Conservation (phyloP, 108 stramenopile genomes). For the Schizochytrium sp. region DNA sequence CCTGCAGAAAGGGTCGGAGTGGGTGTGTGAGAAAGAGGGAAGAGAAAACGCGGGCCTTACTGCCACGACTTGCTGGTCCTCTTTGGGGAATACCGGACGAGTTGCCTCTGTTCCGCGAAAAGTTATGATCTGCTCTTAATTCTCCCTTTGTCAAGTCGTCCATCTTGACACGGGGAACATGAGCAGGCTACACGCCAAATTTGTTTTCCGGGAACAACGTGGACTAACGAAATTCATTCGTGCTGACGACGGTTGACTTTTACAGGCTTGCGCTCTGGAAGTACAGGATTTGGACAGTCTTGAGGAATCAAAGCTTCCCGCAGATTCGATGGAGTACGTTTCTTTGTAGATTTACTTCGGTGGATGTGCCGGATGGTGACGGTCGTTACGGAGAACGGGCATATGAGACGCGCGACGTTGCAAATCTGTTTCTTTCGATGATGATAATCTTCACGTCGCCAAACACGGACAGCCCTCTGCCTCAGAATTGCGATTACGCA, state of each 20-base stretch:
- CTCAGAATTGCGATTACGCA: not conserved
- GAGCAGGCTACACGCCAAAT: not conserved
- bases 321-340: not conserved
- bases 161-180: not conserved
- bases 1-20: not conserved
- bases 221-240: too few relatives aligned
- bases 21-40: not conserved
- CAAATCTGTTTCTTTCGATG: not conserved
- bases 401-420: not conserved
- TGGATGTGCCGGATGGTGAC: not conserved
- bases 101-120: not conserved
- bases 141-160: not conserved
- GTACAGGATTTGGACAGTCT: not conserved
- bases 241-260: too few relatives aligned
- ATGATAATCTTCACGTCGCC: not conserved
- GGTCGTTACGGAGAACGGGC: not conserved
- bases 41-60: not conserved
- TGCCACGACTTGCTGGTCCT: constrained; percentile 10
- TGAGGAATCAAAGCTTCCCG: not conserved
- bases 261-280: not conserved
- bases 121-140: not conserved
- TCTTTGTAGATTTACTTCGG: not conserved
- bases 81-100: not conserved
- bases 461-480: not conserved
- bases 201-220: too few relatives aligned